Conservation (phyloP, 176 grass and related monocot species). For the Triticum turgidum region DNA sequence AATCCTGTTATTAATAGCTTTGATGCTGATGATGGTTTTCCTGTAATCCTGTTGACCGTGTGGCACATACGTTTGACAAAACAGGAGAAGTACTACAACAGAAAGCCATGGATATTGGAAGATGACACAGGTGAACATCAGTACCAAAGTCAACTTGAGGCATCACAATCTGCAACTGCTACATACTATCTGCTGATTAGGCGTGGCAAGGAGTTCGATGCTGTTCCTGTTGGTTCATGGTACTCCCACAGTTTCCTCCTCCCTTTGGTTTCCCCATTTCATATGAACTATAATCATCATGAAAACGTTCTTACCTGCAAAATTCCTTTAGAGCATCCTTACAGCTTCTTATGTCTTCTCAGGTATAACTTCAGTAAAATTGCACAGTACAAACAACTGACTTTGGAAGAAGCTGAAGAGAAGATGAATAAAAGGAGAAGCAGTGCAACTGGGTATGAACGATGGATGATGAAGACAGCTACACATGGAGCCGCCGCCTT, state of each 20-base stretch:
- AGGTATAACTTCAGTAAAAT: slow-evolving; percentile 92
- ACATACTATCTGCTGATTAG: slow-evolving; percentile 73
- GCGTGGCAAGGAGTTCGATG: slow-evolving; percentile 62
- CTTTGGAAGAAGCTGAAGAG: slow-evolving; percentile 90
- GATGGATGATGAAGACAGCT: slow-evolving; percentile 86
- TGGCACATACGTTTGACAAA: slow-evolving; percentile 17
- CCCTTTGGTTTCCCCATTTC: slow-evolving; percentile 5
- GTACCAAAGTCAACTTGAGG: slow-evolving; percentile 72
- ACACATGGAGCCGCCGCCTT: slow-evolving; percentile 80
- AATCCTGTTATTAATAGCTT: not conserved
- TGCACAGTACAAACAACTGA: slow-evolving; percentile 86
- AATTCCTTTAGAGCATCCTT: not conserved
- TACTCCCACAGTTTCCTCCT: slow-evolving; percentile 35
- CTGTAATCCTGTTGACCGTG: slow-evolving; percentile 6
- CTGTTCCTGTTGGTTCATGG: slow-evolving; percentile 76
- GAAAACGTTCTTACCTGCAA: not conserved
- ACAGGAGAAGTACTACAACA: slow-evolving; percentile 70
- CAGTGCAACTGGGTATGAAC: slow-evolving; percentile 76
- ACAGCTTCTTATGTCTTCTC: not conserved
- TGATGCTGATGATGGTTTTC: not conserved
- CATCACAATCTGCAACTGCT: slow-evolving; percentile 51
- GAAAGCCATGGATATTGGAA: slow-evolving; percentile 83
- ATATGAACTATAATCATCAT: slow-evolving; percentile 4
- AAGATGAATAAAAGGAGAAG: slow-evolving; percentile 73
- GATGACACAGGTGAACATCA: slow-evolving; percentile 74